These are phyloP conservation scores for Fusarium neocosmosporiellum DNA, from an alignment of 2,329 filamentous ascomycete genomes.

Conservation along the genomic window DNA sequence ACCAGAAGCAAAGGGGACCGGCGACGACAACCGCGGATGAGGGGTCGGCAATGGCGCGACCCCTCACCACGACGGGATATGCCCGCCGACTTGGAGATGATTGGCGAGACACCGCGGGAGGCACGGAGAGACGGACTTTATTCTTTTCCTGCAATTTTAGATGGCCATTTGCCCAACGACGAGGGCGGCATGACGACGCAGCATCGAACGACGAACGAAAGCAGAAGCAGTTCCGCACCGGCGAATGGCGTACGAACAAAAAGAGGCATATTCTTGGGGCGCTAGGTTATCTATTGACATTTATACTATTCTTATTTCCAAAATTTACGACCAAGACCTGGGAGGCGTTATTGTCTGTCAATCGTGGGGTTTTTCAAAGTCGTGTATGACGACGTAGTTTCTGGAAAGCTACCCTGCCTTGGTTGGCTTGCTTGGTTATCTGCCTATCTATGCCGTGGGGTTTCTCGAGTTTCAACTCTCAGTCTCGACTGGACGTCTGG, in stretches of 20 bases:
- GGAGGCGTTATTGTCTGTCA: constrained; percentile 18
- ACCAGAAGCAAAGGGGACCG: constrained; percentile 4
- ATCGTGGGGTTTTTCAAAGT: not conserved
- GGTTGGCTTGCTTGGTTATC: not conserved
- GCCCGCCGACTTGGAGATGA: constrained; percentile 37
- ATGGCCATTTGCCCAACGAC: constrained; percentile 41
- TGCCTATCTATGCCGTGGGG: not conserved
- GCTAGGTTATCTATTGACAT: constrained; percentile 51
- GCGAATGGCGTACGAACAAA: constrained; percentile 55
- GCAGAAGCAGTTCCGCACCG: constrained; percentile 49
- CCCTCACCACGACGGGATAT: constrained; percentile 36
- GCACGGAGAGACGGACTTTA: constrained; percentile 39
- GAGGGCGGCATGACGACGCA: constrained; percentile 47
- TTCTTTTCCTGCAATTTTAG: constrained; percentile 43
- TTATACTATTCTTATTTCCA: constrained; percentile 46
- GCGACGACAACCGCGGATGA: constrained; percentile 33
- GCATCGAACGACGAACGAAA: constrained; percentile 49
- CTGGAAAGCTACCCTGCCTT: not conserved
- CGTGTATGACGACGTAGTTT: not conserved
- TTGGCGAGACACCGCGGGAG: constrained; percentile 38
- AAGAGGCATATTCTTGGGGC: constrained; percentile 52
- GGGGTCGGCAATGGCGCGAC: constrained; percentile 27
- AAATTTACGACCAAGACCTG: constrained; percentile 37
- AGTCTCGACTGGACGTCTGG: not conserved
- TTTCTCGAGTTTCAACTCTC: not conserved